phyloP scores from a whole-genome alignment of 768 basidiomycete species.

The Serendipita sp. region DNA sequence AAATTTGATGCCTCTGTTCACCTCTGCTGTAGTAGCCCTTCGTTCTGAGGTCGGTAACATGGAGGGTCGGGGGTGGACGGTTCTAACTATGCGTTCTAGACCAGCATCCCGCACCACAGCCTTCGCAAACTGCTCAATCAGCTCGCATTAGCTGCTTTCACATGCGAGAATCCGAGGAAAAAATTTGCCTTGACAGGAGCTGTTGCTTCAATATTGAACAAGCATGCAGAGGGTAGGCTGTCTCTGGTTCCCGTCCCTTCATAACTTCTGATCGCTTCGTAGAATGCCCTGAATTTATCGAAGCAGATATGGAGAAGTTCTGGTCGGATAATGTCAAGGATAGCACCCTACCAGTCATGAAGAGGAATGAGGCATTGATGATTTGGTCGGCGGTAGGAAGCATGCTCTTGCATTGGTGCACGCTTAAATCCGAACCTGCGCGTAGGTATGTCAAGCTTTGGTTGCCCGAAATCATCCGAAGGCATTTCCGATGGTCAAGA shows the following conservation, averaged over 20 bases:
- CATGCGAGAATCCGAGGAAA: constrained; percentile 15
- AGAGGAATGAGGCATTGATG: constrained; percentile 35
- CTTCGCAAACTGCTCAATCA: constrained; percentile 34
- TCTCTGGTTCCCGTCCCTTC: not conserved
- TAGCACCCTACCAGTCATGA: constrained; percentile 16
- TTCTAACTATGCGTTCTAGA: constrained; percentile 21
- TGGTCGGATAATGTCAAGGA: constrained; percentile 34
- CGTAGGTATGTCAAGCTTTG: constrained; percentile 63
- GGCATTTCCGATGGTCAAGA: constrained; percentile 39
- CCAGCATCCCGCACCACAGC: constrained; percentile 32
- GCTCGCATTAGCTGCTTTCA: constrained; percentile 22
- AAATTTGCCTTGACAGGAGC: constrained; percentile 16
- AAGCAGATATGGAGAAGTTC: constrained; percentile 25
- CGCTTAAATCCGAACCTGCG: not conserved
- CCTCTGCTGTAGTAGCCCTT: constrained; percentile 47
- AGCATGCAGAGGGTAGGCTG: constrained; percentile 46
- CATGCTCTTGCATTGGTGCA: not conserved
- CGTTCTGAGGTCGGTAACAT: constrained; percentile 40
- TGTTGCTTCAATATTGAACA: constrained; percentile 64
- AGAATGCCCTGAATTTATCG: constrained; percentile 36
- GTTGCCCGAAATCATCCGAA: constrained; percentile 54
- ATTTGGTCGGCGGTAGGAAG: constrained; percentile 54
- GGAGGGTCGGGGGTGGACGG: not conserved
- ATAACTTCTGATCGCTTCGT: constrained; percentile 2
- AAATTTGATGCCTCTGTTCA: constrained; percentile 49